Conservation (phyloP, 2,329 filamentous ascomycete genomes). For the Didymella pinodella region DNA sequence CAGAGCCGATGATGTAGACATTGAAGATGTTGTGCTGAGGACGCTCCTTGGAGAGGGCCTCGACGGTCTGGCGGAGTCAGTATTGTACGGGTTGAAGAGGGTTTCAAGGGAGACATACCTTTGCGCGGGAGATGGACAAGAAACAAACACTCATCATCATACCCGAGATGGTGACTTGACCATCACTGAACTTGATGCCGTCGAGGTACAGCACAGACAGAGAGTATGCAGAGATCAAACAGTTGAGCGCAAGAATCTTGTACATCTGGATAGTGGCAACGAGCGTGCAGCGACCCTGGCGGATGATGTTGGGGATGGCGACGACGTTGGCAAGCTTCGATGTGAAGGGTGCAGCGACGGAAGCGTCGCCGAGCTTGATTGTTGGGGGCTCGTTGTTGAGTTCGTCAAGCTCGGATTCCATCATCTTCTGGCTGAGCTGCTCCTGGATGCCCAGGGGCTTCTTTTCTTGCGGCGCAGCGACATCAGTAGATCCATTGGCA, state of each 20-base stretch:
- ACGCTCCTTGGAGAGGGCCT: conserved; percentile 93
- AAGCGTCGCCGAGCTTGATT: conserved; percentile 96
- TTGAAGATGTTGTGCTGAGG: conserved; percentile 99
- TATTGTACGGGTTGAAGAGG: neutral
- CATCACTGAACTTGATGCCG: conserved; percentile 98
- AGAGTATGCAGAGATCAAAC: conserved; percentile 96
- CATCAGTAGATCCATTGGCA: conserved; percentile 35
- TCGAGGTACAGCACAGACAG: conserved; percentile 95
- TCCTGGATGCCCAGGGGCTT: conserved; percentile 79
- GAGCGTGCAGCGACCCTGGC: conserved; percentile 94
- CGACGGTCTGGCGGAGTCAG: conserved; percentile 71
- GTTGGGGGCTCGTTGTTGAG: conserved; percentile 86
- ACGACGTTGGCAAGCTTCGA: conserved; percentile 97
- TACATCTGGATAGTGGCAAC: conserved; percentile 99
- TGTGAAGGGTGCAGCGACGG: conserved; percentile 95
- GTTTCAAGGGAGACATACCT: conserved; percentile 57
- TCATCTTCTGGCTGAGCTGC: conserved; percentile 81
- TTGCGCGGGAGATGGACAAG: conserved; percentile 96
- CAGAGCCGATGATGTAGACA: conserved; percentile 96
- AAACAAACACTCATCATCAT: conserved; percentile 99
- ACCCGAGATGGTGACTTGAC: conserved; percentile 96
- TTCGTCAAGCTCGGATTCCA: conserved; percentile 82
- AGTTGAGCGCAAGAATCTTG: conserved; percentile 98
- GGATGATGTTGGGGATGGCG: conserved; percentile 97
- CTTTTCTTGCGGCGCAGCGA: conserved; percentile 43